phyloP scores from a whole-genome alignment of 495 filamentous ascomycete genomes.

The Cenococcum geophilum region DNA sequence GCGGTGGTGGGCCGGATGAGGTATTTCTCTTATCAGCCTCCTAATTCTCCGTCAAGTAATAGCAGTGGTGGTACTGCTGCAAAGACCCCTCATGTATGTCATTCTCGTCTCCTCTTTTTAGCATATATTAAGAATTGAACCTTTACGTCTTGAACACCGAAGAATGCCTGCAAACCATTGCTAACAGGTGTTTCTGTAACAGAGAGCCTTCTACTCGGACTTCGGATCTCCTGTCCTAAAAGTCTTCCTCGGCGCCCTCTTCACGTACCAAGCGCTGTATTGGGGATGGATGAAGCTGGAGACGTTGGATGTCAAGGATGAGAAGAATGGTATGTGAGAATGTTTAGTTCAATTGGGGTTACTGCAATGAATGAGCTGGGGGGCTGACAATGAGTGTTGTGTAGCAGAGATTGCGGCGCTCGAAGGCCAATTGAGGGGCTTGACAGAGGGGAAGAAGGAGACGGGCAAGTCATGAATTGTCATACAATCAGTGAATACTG shows the following conservation, averaged over 20 bases:
- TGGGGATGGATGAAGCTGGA: slow-evolving; percentile 87
- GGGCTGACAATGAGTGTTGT: slow-evolving; percentile 1
- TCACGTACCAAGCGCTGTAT: slow-evolving; percentile 82
- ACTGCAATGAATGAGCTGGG: not conserved
- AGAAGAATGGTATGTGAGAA: slow-evolving; percentile 47
- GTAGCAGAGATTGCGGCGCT: slow-evolving; percentile 42
- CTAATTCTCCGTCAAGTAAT: not conserved
- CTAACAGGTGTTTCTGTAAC: slow-evolving; percentile 3
- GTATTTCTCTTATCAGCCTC: slow-evolving; percentile 1
- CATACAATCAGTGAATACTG: no score
- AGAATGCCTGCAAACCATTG: not conserved
- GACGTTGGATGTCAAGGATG: slow-evolving; percentile 59
- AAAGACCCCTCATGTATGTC: slow-evolving; percentile 5
- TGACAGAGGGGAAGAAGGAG: slow-evolving; percentile 9
- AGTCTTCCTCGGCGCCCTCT: slow-evolving; percentile 75
- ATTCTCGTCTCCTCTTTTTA: no score
- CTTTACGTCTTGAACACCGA: no score
- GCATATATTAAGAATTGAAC: no score
- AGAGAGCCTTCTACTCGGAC: slow-evolving; percentile 71
- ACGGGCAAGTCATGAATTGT: not conserved
- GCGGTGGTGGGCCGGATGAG: not conserved
- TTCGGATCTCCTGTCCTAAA: slow-evolving; percentile 78
- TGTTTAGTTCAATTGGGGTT: not conserved
- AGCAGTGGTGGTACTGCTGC: not conserved
- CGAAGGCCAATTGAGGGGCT: slow-evolving; percentile 36